A percentile compares a stretch with the other conserved stretches of the same genome.
These are phyloP conservation scores for Vitis rotundifolia DNA, from an alignment of 164 flowering plant genomes.

Conservation along the genomic window DNA sequence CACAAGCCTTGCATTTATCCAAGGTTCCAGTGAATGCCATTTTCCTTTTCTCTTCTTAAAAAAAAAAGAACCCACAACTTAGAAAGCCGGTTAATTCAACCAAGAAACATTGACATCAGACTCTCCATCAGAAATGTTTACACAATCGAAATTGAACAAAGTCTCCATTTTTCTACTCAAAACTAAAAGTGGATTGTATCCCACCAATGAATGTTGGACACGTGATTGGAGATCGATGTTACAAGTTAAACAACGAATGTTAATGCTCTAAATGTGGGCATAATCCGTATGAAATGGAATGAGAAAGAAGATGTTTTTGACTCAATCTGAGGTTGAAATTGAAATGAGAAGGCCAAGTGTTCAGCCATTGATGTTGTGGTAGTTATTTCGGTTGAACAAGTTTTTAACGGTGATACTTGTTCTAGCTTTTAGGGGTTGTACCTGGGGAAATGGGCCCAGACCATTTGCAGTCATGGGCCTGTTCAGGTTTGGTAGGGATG, in stretches of 20 bases:
- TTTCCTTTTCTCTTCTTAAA: conserved; percentile 6
- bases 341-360: background rate
- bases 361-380: conserved; percentile 5
- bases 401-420: too few species aligned
- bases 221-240: conserved; percentile 32
- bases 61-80: background rate
- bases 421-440: too few species aligned
- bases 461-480: too few species aligned
- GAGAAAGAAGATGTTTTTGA: conserved; percentile 19
- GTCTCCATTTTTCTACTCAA: conserved; percentile 12
- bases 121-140: conserved; percentile 11
- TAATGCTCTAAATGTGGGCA: conserved; percentile 9
- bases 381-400: background rate
- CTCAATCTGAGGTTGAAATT: conserved; percentile 10
- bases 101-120: background rate
- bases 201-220: conserved; percentile 1
- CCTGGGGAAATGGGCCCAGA: too few species aligned
- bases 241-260: conserved; percentile 6
- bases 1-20: conserved; percentile 74
- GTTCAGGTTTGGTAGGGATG: too few species aligned
- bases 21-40: conserved; percentile 65
- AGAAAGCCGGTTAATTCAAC: background rate
- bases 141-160: conserved; percentile 8
- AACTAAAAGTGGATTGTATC: conserved; percentile 1
- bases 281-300: conserved; percentile 8